phyloP scores from a whole-genome alignment of 768 basidiomycete genomes.

The Collybia sordida region DNA sequence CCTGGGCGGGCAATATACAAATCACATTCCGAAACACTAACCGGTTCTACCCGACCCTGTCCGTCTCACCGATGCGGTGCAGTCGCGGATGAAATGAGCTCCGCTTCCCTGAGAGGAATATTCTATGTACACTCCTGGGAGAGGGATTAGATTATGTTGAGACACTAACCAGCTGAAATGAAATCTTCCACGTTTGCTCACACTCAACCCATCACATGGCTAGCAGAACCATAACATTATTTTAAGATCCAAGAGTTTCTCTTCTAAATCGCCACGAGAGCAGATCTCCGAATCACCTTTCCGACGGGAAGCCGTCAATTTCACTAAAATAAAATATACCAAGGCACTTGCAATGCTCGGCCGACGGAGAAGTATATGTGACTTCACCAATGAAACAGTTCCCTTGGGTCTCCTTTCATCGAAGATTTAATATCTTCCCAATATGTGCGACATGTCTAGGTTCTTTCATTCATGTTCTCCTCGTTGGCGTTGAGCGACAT shows the following conservation, averaged over 20 bases:
- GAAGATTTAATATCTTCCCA: constrained; percentile 1
- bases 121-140: too few relatives aligned
- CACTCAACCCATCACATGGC: constrained; percentile 3
- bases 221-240: background rate
- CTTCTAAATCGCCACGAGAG: too few relatives aligned
- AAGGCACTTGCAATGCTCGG: too few relatives aligned
- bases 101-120: background rate
- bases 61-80: constrained; percentile 1
- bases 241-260: too few relatives aligned
- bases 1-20: constrained; percentile 1
- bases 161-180: too few relatives aligned
- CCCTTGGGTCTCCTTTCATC: too few relatives aligned
- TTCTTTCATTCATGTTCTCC: constrained; percentile 10
- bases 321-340: background rate
- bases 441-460: background rate
- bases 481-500: constrained; percentile 17
- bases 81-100: background rate
- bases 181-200: background rate
- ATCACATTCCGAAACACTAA: constrained; percentile 12
- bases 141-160: too few relatives aligned
- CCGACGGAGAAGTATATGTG: too few relatives aligned
- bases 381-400: too few relatives aligned
- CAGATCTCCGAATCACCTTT: background rate
- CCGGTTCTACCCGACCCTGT: constrained; percentile 29
- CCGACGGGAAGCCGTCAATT: background rate